These are phyloP conservation scores for Stagonosporopsis rhizophila DNA, from an alignment of 2,329 filamentous ascomycete genomes.

Conservation along the genomic window DNA sequence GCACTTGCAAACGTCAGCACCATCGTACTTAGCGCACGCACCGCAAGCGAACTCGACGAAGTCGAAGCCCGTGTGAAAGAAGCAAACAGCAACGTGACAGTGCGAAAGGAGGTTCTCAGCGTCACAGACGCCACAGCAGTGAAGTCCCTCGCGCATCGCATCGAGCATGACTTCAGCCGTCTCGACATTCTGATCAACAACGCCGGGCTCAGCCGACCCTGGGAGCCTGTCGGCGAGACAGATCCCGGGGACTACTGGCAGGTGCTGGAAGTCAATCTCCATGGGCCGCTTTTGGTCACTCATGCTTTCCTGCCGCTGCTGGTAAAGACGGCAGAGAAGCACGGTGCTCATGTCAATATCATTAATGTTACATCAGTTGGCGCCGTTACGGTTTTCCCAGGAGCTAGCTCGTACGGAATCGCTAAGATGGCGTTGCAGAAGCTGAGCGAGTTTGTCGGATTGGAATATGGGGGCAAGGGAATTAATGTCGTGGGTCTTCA, in stretches of 20 bases:
- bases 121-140: conserved; percentile 51
- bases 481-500: conserved; percentile 34
- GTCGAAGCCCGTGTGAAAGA: conserved; percentile 47
- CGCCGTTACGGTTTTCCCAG: conserved; percentile 29
- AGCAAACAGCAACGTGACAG: conserved; percentile 50
- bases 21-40: conserved; percentile 64
- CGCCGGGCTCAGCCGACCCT: conserved; percentile 49
- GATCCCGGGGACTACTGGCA: conserved; percentile 52
- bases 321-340: conserved; percentile 45
- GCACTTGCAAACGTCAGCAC: conserved; percentile 60
- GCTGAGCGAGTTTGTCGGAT: conserved; percentile 58
- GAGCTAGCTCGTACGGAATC: conserved; percentile 52
- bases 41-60: conserved; percentile 47
- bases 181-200: conserved; percentile 60
- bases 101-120: conserved; percentile 56
- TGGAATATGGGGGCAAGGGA: conserved; percentile 48
- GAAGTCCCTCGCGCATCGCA: conserved; percentile 40
- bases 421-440: conserved; percentile 59
- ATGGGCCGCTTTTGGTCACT: conserved; percentile 56
- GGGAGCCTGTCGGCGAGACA: conserved; percentile 41
- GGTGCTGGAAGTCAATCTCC: conserved; percentile 58
- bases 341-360: conserved; percentile 38
- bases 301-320: conserved; percentile 57
- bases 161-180: conserved; percentile 33
- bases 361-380: conserved; percentile 59